These are phyloP conservation scores for Chytriomyces confervae DNA, from an alignment of 192 early-diverging fungal species.

Conservation along the genomic window DNA sequence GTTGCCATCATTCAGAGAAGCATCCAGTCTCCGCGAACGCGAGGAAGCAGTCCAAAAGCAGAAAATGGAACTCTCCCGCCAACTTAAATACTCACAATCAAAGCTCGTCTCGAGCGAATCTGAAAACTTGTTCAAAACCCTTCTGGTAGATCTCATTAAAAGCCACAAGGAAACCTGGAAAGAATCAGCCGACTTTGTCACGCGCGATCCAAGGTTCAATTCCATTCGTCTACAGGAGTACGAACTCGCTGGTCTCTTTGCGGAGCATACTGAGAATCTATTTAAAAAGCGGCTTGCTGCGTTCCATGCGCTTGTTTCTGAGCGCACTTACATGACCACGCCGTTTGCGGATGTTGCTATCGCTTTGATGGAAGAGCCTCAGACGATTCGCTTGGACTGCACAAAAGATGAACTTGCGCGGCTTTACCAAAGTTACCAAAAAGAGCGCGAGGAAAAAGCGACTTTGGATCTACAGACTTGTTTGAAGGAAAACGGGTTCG, in stretches of 20 bases:
- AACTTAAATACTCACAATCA: conserved; percentile 42
- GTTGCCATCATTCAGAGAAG: conserved; percentile 47
- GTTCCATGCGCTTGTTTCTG: conserved; percentile 50
- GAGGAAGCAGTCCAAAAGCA: conserved; percentile 62
- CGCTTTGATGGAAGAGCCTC: conserved; percentile 46
- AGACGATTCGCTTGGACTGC: conserved; percentile 44
- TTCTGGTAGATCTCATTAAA: conserved; percentile 61
- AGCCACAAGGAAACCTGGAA: conserved; percentile 53
- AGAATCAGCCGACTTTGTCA: conserved; percentile 40
- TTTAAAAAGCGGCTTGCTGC: conserved; percentile 48
- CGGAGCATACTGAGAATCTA: conserved; percentile 46
- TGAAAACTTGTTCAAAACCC: conserved; percentile 41
- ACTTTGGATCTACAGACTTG: conserved; percentile 46
- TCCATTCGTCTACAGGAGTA: conserved; percentile 42
- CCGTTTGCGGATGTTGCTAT: conserved; percentile 47
- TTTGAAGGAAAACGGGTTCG: conserved; percentile 59
- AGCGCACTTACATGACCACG: conserved; percentile 49
- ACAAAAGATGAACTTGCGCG: conserved; percentile 31
- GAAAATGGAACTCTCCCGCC: conserved; percentile 38
- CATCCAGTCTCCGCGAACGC: conserved; percentile 59
- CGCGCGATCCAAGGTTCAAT: conserved; percentile 49
- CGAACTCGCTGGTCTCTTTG: conserved; percentile 48
- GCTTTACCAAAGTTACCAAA: conserved; percentile 48
- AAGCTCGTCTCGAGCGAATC: conserved; percentile 51
- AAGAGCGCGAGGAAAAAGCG: conserved; percentile 40